phyloP scores from a whole-genome alignment of 345 rosid genomes.

The Acer negundo region DNA sequence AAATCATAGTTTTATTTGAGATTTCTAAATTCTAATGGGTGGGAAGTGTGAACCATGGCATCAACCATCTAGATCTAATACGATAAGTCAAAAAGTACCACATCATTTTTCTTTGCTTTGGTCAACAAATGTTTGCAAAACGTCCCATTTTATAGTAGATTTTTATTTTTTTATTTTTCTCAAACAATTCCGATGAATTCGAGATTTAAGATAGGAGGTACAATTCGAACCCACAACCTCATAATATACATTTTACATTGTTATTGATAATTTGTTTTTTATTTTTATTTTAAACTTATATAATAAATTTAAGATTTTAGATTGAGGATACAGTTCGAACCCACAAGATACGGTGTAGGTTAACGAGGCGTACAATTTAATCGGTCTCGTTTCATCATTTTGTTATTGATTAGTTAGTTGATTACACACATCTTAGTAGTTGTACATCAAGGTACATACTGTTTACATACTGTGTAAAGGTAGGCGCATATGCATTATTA shows the following conservation, averaged over 20 bases:
- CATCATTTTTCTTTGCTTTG: neutral
- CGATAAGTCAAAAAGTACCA: neutral
- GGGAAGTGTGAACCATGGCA: conserved; percentile 14
- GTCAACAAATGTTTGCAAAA: conserved; percentile 5
- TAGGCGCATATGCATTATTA: neutral
- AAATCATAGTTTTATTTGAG: neutral
- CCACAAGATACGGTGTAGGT: no score
- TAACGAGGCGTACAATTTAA: no score
- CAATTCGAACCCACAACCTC: no score
- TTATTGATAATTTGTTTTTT: no score
- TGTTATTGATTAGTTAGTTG: neutral
- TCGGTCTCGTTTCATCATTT: no score
- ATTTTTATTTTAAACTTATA: no score
- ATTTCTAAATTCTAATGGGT: neutral
- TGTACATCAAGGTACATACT: neutral
- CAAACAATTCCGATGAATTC: no score
- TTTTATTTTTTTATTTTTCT: no score
- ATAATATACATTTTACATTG: no score
- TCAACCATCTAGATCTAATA: neutral
- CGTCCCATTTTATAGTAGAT: neutral
- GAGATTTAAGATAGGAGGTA: no score
- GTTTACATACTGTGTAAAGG: neutral
- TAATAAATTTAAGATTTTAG: no score
- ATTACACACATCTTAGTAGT: neutral
- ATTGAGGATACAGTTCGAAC: no score